Conservation (phyloP, 1,284 basidiomycete species). For the Irpex rosettiformis region DNA sequence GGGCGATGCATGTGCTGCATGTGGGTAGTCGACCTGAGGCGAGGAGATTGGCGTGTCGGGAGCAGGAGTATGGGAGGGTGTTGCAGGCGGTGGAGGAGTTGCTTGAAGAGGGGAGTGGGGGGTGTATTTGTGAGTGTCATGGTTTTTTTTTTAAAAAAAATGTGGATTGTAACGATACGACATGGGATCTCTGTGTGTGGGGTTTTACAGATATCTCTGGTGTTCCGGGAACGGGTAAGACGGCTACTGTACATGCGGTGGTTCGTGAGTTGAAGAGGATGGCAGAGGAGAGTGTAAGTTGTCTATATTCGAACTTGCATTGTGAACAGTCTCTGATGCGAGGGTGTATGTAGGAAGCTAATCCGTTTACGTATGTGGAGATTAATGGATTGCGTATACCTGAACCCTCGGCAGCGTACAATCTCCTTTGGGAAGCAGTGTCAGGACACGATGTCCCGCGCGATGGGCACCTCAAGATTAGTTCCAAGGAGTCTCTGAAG, state of each 20-base stretch:
- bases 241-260: conserved; percentile 93
- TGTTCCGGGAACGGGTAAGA: conserved; percentile 98
- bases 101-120: conserved; percentile 90
- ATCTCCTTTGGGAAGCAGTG: conserved; percentile 85
- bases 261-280: conserved; percentile 85
- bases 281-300: conserved; percentile 72
- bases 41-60: conserved; percentile 74
- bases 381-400: conserved; percentile 96
- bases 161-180: too few species aligned
- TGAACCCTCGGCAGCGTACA: conserved; percentile 86
- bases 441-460: conserved; percentile 65
- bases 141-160: background rate
- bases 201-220: conserved; percentile 90
- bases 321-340: too few species aligned
- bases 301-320: too few species aligned
- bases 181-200: too few species aligned
- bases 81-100: conserved; percentile 80
- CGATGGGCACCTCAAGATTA: conserved; percentile 62
- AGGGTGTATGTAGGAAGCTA: conserved; percentile 62
- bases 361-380: conserved; percentile 95
- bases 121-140: conserved; percentile 82
- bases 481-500: conserved; percentile 70
- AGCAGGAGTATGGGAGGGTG: conserved; percentile 82
- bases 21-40: conserved; percentile 90
- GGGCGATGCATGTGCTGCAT: conserved; percentile 87